phyloP scores from a whole-genome alignment of 148 eudicot genomes.

The Amaranthus cruentus region DNA sequence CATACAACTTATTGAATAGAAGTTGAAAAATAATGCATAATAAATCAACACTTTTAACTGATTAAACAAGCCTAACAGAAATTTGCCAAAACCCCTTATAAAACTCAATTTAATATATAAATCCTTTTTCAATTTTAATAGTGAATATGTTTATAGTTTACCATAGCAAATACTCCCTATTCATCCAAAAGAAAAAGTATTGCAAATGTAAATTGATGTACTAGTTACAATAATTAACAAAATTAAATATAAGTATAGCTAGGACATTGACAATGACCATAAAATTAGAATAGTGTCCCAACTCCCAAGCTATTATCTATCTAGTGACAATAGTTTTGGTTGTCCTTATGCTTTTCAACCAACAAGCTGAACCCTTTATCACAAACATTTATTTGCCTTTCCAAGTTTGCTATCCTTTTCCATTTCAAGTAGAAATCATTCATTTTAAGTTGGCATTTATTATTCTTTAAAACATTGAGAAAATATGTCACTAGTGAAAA shows the following conservation, averaged over 20 bases:
- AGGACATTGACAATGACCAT: not conserved
- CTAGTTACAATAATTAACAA: not conserved
- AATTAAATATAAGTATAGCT: not conserved
- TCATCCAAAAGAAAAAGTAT: not conserved
- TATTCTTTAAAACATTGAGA: not conserved
- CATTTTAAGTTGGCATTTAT: not conserved
- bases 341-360: conserved; percentile 8
- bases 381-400: not conserved
- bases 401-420: not conserved
- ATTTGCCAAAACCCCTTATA: no score
- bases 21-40: no score
- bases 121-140: no score
- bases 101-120: no score
- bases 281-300: conserved; percentile 5
- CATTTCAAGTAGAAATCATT: not conserved
- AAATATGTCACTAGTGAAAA: not conserved
- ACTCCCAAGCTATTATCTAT: not conserved
- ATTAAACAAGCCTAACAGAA: no score
- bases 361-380: conserved; percentile 3
- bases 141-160: no score
- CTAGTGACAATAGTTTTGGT: conserved; percentile 2
- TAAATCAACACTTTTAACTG: no score
- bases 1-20: no score
- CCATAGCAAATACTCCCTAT: no score
- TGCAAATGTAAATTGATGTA: not conserved